Evolutionary conservation across 78 protist species (phyloP), one percentile per base, ranked within the genome.

Genomic region (Dictyostelium capitatum): DNA sequence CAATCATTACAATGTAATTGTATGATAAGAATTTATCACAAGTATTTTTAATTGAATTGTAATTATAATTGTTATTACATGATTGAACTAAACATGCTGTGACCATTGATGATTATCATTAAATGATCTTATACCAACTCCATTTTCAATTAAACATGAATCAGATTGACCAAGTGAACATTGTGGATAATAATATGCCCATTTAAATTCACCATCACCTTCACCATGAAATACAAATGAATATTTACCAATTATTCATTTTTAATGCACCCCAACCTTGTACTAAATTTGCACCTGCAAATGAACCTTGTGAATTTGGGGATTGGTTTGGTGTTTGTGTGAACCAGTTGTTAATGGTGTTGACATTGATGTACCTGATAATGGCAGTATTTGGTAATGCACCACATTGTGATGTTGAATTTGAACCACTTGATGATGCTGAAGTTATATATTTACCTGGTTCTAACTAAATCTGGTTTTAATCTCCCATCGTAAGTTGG

Each of bases 1-100:
- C 92, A 64, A 87, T 87, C 41, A 87, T 87, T 12, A 87, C 53
- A 46, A 87, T 87, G 54, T 87, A 87, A 57, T 87, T 87, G 77
- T 87, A 87, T n/a, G 69, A 70, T 8, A 87, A 41, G 78, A 87
- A 87, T 23, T 62, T 70, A 19, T 48, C 65, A 62, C 92, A 87
- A 6, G 12, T 30, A 6, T 75, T 25, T 53, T 51, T 19, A 19
- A 87, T 57, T 6, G 92, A 87, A 25, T 87, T 87, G 77, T 75
- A 87, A n/a, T 62, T 87, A 59, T 77, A 87, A 48, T 82, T 82
- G 19, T 47, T 51, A n/a, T 54, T 50, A 87, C 92, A 87, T 3
- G 78, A 30, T 28, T 57, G 65, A 28, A 87, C 79, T 17, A 87
- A 53, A 77, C 92, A 87, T 12, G n/a, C n/a, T 14, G 46, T 15